Conservation (phyloP, 2,329 filamentous ascomycete species). For the Fusarium fujikuroi region DNA sequence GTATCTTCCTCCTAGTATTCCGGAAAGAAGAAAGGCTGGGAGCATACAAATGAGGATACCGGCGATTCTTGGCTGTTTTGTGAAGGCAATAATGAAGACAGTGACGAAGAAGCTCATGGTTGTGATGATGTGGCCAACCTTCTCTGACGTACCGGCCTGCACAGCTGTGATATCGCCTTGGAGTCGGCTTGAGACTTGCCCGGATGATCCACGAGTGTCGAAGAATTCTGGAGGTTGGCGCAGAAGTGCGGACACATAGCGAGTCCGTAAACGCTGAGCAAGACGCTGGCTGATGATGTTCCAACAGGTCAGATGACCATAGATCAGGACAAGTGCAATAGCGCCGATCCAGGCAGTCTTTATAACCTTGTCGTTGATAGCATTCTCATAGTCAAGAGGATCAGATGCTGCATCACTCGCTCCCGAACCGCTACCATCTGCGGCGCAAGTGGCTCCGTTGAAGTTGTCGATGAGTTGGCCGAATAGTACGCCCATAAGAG, state of each 20-base stretch:
- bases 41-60: constrained; percentile 69
- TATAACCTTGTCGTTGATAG: constrained; percentile 67
- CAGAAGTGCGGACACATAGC: constrained; percentile 67
- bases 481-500: constrained; percentile 71
- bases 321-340: constrained; percentile 71
- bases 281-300: constrained; percentile 71
- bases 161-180: constrained; percentile 74
- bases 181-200: constrained; percentile 72
- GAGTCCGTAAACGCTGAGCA: constrained; percentile 69
- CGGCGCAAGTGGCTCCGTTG: constrained; percentile 64
- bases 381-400: constrained; percentile 50
- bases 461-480: constrained; percentile 71
- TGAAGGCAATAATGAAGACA: constrained; percentile 70
- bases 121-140: constrained; percentile 72
- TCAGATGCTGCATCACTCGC: constrained; percentile 26
- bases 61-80: background rate
- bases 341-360: constrained; percentile 68
- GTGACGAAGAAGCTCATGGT: constrained; percentile 73
- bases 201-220: constrained; percentile 66
- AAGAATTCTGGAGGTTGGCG: constrained; percentile 70
- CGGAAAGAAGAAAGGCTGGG: constrained; percentile 70
- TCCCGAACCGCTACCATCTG: constrained; percentile 26
- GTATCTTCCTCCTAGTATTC: constrained; percentile 65
- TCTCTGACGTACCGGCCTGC: constrained; percentile 76
- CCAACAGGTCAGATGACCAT: constrained; percentile 72